phyloP scores from a whole-genome alignment of 345 rosid species.

The Microcos paniculata region DNA sequence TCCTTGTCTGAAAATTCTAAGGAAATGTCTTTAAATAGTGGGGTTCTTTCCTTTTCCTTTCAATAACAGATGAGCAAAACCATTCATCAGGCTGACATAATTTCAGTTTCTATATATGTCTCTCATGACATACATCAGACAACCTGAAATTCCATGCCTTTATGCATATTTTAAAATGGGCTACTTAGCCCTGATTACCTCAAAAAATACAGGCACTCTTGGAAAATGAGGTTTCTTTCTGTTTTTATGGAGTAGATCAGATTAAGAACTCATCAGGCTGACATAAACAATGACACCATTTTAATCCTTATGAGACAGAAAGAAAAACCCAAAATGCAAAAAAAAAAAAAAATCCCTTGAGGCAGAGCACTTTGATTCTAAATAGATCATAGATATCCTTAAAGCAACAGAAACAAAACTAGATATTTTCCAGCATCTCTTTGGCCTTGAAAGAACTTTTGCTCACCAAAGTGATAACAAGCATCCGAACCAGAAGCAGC shows the following conservation, averaged over 20 bases:
- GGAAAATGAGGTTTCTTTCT: not conserved
- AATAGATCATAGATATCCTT: not conserved
- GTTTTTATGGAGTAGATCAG: not conserved
- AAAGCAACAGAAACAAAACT: not conserved
- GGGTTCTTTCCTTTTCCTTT: not conserved
- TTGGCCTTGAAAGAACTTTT: not conserved
- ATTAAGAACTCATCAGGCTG: slow-evolving; percentile 2
- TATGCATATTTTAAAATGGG: not conserved
- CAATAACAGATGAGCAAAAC: not conserved
- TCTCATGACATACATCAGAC: not conserved
- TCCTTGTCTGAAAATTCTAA: not conserved
- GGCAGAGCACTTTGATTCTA: not conserved
- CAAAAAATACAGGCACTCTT: not conserved
- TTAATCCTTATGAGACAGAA: not conserved
- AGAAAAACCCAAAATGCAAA: not conserved
- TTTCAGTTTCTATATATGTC: not conserved
- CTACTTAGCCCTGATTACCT: not conserved
- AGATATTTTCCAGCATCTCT: not conserved
- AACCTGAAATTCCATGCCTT: not conserved
- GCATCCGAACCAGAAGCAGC: not conserved
- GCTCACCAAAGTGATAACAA: not conserved
- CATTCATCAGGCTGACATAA: slow-evolving; percentile 19
- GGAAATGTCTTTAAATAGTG: not conserved
- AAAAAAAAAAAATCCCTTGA: not conserved
- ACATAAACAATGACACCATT: slow-evolving; percentile 2